Conservation (phyloP, 176 grass and related monocot species). For the Microstegium vimineum region DNA sequence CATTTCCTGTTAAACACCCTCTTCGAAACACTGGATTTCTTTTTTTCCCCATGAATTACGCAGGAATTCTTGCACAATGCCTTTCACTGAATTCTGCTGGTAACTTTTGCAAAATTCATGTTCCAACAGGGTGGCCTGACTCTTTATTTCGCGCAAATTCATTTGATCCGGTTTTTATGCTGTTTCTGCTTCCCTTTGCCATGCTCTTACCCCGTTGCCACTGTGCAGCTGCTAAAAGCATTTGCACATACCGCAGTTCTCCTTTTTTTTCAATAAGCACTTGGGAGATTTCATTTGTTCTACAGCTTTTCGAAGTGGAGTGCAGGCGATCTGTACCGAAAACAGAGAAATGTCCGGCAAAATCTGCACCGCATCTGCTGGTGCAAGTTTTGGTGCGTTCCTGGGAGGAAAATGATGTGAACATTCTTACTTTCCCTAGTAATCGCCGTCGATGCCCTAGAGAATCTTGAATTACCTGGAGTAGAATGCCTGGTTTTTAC, state of each 20-base stretch:
- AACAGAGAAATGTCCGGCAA: not conserved
- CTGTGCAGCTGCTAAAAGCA: not conserved
- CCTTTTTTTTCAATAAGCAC: not conserved
- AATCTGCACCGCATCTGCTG: not conserved
- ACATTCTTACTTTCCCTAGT: not conserved
- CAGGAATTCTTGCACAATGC: not conserved
- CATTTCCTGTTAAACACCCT: not conserved
- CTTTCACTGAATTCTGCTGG: not conserved
- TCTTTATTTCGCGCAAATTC: not conserved
- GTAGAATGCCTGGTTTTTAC: not conserved
- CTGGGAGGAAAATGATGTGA: not conserved
- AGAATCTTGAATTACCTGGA: slow-evolving; percentile 9
- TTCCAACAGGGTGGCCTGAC: not conserved
- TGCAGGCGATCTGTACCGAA: not conserved
- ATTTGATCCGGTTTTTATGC: too few species aligned
- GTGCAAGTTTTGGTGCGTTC: not conserved
- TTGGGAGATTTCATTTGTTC: not conserved
- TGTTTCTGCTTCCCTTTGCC: not conserved
- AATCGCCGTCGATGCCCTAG: too few species aligned
- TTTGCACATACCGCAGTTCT: not conserved
- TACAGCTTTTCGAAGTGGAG: not conserved
- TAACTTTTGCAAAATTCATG: not conserved
- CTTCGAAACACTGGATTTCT: not conserved
- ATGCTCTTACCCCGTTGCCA: not conserved
- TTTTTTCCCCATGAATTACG: not conserved